Evolutionary conservation across 495 filamentous ascomycete genomes (phyloP).

Genomic region (Penicillium coffeae): DNA sequence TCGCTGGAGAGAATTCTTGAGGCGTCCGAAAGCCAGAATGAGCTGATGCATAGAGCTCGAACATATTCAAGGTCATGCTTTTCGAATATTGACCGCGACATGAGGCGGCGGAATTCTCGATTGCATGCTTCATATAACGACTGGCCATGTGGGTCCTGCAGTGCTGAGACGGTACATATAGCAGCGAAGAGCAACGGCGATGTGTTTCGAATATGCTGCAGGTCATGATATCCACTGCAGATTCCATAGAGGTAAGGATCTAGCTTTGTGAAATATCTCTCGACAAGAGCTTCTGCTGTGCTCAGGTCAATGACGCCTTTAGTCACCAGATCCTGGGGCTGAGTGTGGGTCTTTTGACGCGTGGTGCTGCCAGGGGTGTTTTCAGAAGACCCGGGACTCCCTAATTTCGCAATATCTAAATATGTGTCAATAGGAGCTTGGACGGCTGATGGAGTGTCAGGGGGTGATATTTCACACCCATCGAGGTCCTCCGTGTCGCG

Average conservation of each 20-base stretch:
- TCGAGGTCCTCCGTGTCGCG: slow-evolving; percentile 21
- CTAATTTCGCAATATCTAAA: slow-evolving; percentile 25
- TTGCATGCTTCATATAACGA: slow-evolving; percentile 37
- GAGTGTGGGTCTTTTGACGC: slow-evolving; percentile 15
- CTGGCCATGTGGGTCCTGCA: slow-evolving; percentile 35
- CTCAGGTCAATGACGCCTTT: slow-evolving; percentile 30
- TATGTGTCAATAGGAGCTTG: slow-evolving; percentile 39
- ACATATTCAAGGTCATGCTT: slow-evolving; percentile 39
- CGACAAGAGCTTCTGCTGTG: slow-evolving; percentile 32
- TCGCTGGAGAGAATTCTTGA: slow-evolving; percentile 40
- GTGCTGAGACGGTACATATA: slow-evolving; percentile 41
- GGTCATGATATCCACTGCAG: slow-evolving; percentile 28
- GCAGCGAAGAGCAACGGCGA: slow-evolving; percentile 37
- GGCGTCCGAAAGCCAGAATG: slow-evolving; percentile 43
- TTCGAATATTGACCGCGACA: slow-evolving; percentile 38
- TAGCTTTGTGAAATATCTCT: slow-evolving; percentile 36
- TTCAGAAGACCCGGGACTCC: slow-evolving; percentile 21
- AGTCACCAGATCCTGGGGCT: slow-evolving; percentile 34
- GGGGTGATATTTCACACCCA: slow-evolving; percentile 28
- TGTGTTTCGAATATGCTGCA: slow-evolving; percentile 26
- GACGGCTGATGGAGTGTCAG: slow-evolving; percentile 26
- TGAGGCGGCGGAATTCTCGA: slow-evolving; percentile 37
- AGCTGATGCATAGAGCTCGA: slow-evolving; percentile 37
- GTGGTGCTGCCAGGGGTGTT: slow-evolving; percentile 22
- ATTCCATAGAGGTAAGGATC: slow-evolving; percentile 44